Evolutionary conservation across 202 grass and related monocot species (phyloP).

Genomic region (Carex arenaria): DNA sequence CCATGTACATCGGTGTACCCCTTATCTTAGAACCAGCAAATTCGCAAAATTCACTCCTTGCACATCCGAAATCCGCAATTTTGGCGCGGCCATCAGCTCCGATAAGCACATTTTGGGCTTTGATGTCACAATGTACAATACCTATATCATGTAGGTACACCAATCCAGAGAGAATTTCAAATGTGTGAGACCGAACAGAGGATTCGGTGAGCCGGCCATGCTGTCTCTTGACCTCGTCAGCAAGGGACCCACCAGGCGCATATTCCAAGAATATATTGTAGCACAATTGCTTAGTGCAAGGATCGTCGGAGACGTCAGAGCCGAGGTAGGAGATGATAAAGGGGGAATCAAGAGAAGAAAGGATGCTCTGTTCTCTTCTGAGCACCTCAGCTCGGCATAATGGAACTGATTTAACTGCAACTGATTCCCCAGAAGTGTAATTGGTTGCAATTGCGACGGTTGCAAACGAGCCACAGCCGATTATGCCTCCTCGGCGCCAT

Average conservation of each 20-base stretch:
- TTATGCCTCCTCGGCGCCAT: conserved; percentile 37
- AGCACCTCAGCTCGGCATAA: conserved; percentile 19
- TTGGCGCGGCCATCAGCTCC: conserved; percentile 27
- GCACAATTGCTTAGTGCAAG: neutral
- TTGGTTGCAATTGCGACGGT: conserved; percentile 45
- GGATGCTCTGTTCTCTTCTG: conserved; percentile 43
- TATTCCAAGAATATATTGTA: conserved; percentile 40
- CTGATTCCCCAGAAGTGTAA: conserved; percentile 20
- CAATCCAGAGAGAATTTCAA: conserved; percentile 32
- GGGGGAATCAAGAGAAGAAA: conserved; percentile 40
- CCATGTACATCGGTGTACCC: conserved; percentile 54
- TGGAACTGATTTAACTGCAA: conserved; percentile 60
- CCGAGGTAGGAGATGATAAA: conserved; percentile 48
- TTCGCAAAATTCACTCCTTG: neutral
- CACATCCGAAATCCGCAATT: conserved; percentile 39
- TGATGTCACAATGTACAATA: conserved; percentile 43
- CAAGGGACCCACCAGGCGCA: conserved; percentile 35
- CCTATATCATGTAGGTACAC: conserved; percentile 31
- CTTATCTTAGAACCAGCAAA: neutral
- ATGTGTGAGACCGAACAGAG: neutral
- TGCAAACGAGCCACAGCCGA: conserved; percentile 53
- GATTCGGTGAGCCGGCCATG: conserved; percentile 22
- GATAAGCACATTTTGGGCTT: conserved; percentile 42
- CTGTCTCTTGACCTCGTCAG: conserved; percentile 14
- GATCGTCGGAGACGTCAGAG: conserved; percentile 20